These are phyloP conservation scores for Globisporangium uncinulatum DNA, from an alignment of 352 stramenopile genomes.

Conservation along the genomic window DNA sequence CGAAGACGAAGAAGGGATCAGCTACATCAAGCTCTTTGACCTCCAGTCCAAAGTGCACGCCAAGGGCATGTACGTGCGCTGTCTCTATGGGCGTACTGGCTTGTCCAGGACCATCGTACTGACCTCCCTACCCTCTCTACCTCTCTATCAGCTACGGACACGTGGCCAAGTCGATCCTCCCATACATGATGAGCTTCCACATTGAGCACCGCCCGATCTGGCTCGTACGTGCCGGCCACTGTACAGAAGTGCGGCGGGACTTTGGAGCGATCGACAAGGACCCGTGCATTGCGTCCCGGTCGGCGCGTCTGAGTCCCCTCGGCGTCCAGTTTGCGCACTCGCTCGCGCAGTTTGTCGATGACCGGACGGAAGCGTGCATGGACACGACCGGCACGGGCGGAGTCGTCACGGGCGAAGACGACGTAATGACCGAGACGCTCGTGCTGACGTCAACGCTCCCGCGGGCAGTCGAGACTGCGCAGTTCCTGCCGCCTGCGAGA, in stretches of 20 bases:
- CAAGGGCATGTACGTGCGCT: constrained; percentile 62
- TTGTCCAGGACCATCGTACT: too few species aligned
- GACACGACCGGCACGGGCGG: constrained; percentile 20
- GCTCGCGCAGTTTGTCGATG: constrained; percentile 89
- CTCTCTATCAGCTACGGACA: constrained; percentile 52
- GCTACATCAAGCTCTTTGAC: constrained; percentile 89
- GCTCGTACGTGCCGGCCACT: constrained; percentile 89
- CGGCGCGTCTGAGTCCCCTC: constrained; percentile 81
- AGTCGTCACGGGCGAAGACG: constrained; percentile 28
- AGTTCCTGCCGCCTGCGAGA: constrained; percentile 39
- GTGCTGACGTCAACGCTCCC: constrained; percentile 77
- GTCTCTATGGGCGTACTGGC: not conserved
- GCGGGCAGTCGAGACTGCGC: constrained; percentile 69
- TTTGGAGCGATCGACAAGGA: constrained; percentile 66
- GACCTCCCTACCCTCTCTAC: too few species aligned
- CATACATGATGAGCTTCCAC: constrained; percentile 94
- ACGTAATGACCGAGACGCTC: constrained; percentile 39
- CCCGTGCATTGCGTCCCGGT: constrained; percentile 65
- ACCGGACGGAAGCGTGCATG: constrained; percentile 55
- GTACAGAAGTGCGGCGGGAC: constrained; percentile 59
- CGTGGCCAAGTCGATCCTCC: constrained; percentile 89
- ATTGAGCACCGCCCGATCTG: constrained; percentile 91
- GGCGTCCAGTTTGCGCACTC: constrained; percentile 91
- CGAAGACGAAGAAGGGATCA: constrained; percentile 79
- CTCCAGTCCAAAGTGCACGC: constrained; percentile 84